Percentiles rank a stretch among this genome's conserved stretches.
phyloP scores from a whole-genome alignment of 192 early-diverging fungal species.

The Entomortierella beljakovae region DNA sequence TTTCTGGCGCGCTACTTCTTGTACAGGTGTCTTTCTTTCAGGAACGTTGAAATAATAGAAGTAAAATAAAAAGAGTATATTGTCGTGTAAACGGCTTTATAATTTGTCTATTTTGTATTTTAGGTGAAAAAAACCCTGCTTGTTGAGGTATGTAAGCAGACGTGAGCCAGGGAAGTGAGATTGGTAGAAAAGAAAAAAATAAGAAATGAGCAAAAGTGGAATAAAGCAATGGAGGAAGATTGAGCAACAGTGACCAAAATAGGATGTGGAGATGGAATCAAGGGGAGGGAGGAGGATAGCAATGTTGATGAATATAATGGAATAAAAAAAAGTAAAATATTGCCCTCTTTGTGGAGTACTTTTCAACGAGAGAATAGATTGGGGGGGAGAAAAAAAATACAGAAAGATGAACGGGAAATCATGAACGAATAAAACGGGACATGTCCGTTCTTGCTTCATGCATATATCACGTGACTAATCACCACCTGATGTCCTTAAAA shows the following conservation, averaged over 20 bases:
- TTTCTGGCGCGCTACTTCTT: not conserved
- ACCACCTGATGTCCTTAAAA: too few relatives aligned
- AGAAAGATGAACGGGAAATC: too few relatives aligned
- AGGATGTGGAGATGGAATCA: slow-evolving; percentile 10
- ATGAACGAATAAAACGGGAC: too few relatives aligned
- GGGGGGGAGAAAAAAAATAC: too few relatives aligned
- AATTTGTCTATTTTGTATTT: too few relatives aligned
- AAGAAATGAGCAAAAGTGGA: not conserved
- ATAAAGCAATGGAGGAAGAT: not conserved
- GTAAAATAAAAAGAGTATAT: not conserved
- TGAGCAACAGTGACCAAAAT: slow-evolving; percentile 10
- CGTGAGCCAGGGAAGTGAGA: not conserved
- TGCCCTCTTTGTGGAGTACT: too few relatives aligned
- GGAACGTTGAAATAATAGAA: slow-evolving; percentile 3
- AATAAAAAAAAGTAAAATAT: not conserved
- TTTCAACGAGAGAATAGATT: too few relatives aligned
- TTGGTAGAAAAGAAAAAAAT: slow-evolving; percentile 1
- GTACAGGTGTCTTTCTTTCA: not conserved
- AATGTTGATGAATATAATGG: not conserved
- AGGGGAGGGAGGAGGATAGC: not conserved
- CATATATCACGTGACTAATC: too few relatives aligned
- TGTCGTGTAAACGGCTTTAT: not conserved
- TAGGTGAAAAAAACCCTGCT: not conserved
- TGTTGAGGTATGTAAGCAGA: not conserved
- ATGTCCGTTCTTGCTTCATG: too few relatives aligned